These are phyloP conservation scores for Escallonia herrerae DNA, from an alignment of 129 eudicot genomes.

Conservation along the genomic window DNA sequence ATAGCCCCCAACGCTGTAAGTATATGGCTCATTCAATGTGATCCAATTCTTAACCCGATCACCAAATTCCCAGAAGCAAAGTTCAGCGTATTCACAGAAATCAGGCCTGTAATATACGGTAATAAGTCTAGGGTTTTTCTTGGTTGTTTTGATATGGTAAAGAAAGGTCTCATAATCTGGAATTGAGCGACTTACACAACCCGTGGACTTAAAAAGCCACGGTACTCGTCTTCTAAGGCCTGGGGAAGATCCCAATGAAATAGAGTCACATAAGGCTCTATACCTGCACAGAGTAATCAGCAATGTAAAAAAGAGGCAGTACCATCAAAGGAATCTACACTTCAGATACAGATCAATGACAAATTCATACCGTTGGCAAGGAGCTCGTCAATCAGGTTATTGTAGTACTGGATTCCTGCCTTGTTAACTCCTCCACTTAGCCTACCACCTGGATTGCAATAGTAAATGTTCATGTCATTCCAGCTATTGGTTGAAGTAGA, in stretches of 20 bases:
- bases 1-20: not conserved
- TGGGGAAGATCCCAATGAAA: slow-evolving; percentile 10
- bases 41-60: not conserved
- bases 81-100: slow-evolving; percentile 11
- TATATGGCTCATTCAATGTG: slow-evolving; percentile 11
- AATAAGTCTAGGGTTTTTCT: not conserved
- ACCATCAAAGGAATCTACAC: no score
- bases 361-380: slow-evolving; percentile 10
- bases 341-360: not conserved
- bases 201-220: slow-evolving; percentile 17
- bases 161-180: not conserved
- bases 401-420: slow-evolving; percentile 16
- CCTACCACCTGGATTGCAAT: not conserved
- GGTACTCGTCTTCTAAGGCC: slow-evolving; percentile 22
- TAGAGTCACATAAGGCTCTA: no score
- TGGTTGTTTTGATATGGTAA: not conserved
- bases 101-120: not conserved
- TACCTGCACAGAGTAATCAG: no score
- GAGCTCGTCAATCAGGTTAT: slow-evolving; percentile 21
- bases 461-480: not conserved
- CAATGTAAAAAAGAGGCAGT: no score
- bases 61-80: not conserved
- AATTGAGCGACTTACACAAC: slow-evolving; percentile 10
- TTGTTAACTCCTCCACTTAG: slow-evolving; percentile 7
- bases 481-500: not conserved